Percentiles rank a stretch among this genome's conserved stretches.
These are phyloP conservation scores for Lathyrus sativus DNA, from an alignment of 306 rosid genomes.

Conservation along the genomic window DNA sequence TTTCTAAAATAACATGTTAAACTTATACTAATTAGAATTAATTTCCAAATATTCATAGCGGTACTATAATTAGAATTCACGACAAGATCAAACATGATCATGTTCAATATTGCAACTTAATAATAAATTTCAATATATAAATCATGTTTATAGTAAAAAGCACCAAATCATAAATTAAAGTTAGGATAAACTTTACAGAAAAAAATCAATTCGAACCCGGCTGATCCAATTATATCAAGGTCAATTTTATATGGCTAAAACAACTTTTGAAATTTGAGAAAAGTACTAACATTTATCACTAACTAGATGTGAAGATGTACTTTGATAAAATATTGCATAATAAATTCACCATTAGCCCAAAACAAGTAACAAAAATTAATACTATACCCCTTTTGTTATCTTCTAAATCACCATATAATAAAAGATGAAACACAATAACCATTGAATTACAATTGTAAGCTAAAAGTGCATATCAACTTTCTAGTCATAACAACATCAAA, in stretches of 20 bases:
- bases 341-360: background rate
- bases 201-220: too few species aligned
- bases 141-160: too few species aligned
- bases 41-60: too few species aligned
- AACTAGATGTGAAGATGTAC: background rate
- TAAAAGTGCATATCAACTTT: conserved; percentile 21
- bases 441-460: conserved; percentile 16
- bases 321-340: background rate
- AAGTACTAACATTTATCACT: background rate
- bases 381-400: background rate
- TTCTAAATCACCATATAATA: background rate
- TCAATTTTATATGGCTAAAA: background rate
- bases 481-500: conserved; percentile 46
- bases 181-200: too few species aligned
- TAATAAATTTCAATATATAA: too few species aligned
- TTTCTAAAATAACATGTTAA: too few species aligned
- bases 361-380: background rate
- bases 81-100: too few species aligned
- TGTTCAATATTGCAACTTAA: too few species aligned
- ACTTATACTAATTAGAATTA: too few species aligned
- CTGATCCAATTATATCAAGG: background rate
- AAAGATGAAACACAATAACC: conserved; percentile 11
- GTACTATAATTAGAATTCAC: too few species aligned
- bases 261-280: background rate
- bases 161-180: too few species aligned